Evolutionary conservation across 345 rosid species (phyloP), one percentile per base, ranked within the genome.

Genomic region (Adansonia digitata): DNA sequence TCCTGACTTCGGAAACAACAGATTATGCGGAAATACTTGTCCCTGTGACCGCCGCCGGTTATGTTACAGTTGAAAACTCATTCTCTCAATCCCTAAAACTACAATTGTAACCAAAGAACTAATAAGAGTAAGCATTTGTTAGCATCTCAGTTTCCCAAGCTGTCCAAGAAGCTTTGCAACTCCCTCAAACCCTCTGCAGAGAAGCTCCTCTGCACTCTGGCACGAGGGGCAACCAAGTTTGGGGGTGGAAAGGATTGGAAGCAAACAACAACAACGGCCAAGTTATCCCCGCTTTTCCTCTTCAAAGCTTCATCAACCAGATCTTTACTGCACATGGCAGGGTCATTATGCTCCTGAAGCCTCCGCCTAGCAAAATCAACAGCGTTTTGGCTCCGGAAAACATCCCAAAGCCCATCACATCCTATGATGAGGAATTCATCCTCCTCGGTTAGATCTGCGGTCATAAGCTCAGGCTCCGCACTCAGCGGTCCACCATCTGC

Each of bases 391-490:
- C 93, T 91, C 78, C 83, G 77, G 72, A 94, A 94, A 60, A 91
- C 98, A 68, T 94, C 98, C 98, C 95, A 94, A n/a, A 91, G 84
- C 40, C 98, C 97, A 59, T 91, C 97, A 45, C 94, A 89, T 4
- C 94, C 98, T 3, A 93, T 85, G 52, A 91, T 87, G 71, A 94
- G 91, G 81, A 93, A 93, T 80, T 91, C 98, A 37, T 93, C 98
- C 39, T 91, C 95, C 66, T 84, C 86, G 0, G 86, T 86, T 71
- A 92, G 84, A 69, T 80, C 77, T 7, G 61, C 81, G 27, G 88
- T 83, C 82, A 85, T 87, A 43, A 92, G 75, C 87, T 94, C 98
- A 4, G 96, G 98, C 75, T 94, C 96, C 0, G 94, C 95, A 81
- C 87, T 90, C 8, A 94, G 87, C 24, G 98, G 96, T 34, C 97